Percentiles rank a stretch among this genome's conserved stretches.
Evolutionary conservation across 148 eudicot species (phyloP).

Genomic region (Rhododendron kiyosumense): DNA sequence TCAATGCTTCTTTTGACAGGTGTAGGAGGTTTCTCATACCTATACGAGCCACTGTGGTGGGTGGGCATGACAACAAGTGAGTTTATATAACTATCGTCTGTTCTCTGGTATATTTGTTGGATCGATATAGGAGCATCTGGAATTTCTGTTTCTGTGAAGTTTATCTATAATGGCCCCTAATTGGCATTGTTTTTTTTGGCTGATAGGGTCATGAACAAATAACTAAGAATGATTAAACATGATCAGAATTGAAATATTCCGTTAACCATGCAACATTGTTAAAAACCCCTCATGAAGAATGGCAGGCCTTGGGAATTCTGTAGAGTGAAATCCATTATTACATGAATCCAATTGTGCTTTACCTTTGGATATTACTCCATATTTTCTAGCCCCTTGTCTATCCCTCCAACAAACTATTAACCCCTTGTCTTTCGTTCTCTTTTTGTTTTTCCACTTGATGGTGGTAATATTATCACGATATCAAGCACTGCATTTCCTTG

Average conservation of each 20-base stretch:
- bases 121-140: background rate
- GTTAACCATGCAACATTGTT: background rate
- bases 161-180: background rate
- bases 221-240: background rate
- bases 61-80: constrained; percentile 90
- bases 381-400: background rate
- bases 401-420: background rate
- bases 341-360: background rate
- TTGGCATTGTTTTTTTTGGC: background rate
- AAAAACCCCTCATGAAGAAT: background rate
- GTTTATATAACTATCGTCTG: constrained; percentile 12
- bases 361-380: background rate
- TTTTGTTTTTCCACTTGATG: background rate
- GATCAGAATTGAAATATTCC: background rate
- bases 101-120: background rate
- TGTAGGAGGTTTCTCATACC: constrained; percentile 78
- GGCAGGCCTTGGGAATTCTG: background rate
- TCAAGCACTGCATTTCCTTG: background rate
- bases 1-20: constrained; percentile 38
- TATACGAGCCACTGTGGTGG: constrained; percentile 94
- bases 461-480: background rate
- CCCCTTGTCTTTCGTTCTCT: background rate
- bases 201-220: background rate
- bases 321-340: background rate
- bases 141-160: background rate